Evolutionary conservation across 352 stramenopile genomes (phyloP), one percentile per base, ranked within the genome.

Genomic region (Pythium inflatum): DNA sequence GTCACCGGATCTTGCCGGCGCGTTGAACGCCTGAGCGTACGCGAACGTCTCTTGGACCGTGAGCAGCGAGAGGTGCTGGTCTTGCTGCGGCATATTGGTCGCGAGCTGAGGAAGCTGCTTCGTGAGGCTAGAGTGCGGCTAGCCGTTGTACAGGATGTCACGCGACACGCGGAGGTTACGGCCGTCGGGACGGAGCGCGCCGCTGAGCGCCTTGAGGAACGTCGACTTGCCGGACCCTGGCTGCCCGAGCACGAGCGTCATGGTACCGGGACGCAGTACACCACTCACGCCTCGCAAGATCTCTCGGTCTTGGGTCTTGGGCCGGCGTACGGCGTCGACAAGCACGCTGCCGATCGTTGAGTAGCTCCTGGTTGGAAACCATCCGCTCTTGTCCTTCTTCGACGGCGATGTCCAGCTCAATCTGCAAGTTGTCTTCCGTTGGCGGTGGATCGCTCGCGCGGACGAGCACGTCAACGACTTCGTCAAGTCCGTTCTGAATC

Each of bases 11-110:
- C n/a, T n/a, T n/a, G n/a, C n/a, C n/a, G n/a, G n/a, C n/a, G n/a
- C n/a, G n/a, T n/a, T n/a, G n/a, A n/a, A 89, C 28, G 78, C 65
- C 38, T 87, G 76, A 4, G 81, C 81, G 33, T 86, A 89, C 49
- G 77, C 77, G 27, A 89, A 68, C 49, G 81, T 86, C 59, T 83
- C 79, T 43, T 77, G 67, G 16, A 82, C 70, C 0, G 80, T 88
- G 24, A 88, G 60, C 34, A 67, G 81, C 38, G 80, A 72, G 41
- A 83, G 80, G 55, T 87, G 79, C 27, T 46, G 51, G 56, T 88
- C 78, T 45, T 64, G 71, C 67, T 89, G 81, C 11, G 66, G 81
- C 24, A 89, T 76, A 62, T 87, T 85, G 27, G 74, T 68, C 22
- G 78, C 70, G 46, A 85, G 75, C 66, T 87, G 77, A 2, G 79